Evolutionary conservation across 1,284 basidiomycete species (phyloP), one percentile per base, ranked within the genome.

Genomic region (Cutaneotrichosporon cutaneum): DNA sequence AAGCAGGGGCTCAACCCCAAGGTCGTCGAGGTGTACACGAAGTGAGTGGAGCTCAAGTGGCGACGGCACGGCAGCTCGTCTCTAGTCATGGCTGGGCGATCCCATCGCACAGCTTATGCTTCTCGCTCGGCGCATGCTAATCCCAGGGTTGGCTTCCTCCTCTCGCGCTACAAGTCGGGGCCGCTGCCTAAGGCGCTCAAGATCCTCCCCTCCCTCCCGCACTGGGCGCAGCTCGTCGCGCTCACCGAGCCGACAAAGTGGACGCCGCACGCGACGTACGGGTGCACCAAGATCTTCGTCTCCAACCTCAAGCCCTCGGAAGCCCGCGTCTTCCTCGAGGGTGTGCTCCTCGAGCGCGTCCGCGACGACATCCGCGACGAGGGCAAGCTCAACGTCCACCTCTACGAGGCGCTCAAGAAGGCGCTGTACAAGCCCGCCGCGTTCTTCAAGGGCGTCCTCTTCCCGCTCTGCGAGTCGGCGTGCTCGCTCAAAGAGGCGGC

Each of bases 391-490:
- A 90, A 91, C 72, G 90, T 93, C 27, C 96, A 99, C 67, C 90
- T 94, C 67, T 99, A 96, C 73, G 92, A 95, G 75, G 88, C 89
- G 26, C 80, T 99, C 70, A 95, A 94, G 77, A 89, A 93, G 70
- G 86, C 92, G 11, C 80, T 99, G 63, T 99, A 95, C 80, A 99
- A 99, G 79, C 96, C 96, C 4, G 90, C 90, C 1, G 94, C 96
- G 1, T 98, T 98, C 77, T 99, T 99, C 85, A 99, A 99, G 80
- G 96, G 95, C 4, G 88, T 99, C 63, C 84, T 99, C 39, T 99
- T 99, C 79, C 96, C 96, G 1, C 83, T 99, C 72, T 86, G 95
- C 68, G 93, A 96, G 85, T 82, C 82, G 51, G 90, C 90, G 16
- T 94, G 93, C 72, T 90, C 93, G 0, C 82, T 99, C 48, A 95